Base-by-base conservation (phyloP, 768 basidiomycete species). In the Serendipita sp. region DNA sequence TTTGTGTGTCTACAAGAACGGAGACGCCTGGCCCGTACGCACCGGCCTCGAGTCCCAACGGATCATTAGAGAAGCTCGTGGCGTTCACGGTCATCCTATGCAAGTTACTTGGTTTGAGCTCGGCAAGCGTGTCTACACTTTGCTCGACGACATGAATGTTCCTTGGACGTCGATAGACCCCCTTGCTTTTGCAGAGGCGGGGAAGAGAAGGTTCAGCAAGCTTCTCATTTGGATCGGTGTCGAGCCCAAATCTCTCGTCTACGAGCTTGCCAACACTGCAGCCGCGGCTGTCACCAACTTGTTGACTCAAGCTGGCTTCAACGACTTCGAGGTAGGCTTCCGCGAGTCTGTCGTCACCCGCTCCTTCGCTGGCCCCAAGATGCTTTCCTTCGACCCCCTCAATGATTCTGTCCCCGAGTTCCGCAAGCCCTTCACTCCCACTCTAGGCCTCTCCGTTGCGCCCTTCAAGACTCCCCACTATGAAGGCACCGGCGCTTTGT, bases 401-500 rank as follows among this genome's bases (percentile, higher is more conserved):
- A 38, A 62, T 58, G 62, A 71, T 65, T 16, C 69, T 63, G 70
- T 70, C 28, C 67, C 52, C 38, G 28, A 71, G 36, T 47, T 72
- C 16, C 41, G 66, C 48, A 62, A 67, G 23, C 69, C 73, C n/a
- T 60, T 79, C 41, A 73, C 78, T n/a, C 71, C 72, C 63, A 62
- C 74, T 1, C 78, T 77, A 56, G 68, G 76, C 65, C 71, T 75
- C 13, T 72, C 71, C 3, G 76, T 78, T 46, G 68, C 76, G 63
- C 46, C 71, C 67, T 67, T 54, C 69, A 66, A 36, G 58, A 62
- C 34, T 46, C 73, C 69, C 48, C 44, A 63, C 3, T 71, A 67
- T 66, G 74, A 77, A 68, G 77, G 78, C 7, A 78, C 76, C 0
- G 30, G 77, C 5, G 76, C 76, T 7, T 70, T 74, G 52, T 78